These are phyloP conservation scores for Serendipita sp. DNA, from an alignment of 768 basidiomycete genomes.

Conservation along the genomic window DNA sequence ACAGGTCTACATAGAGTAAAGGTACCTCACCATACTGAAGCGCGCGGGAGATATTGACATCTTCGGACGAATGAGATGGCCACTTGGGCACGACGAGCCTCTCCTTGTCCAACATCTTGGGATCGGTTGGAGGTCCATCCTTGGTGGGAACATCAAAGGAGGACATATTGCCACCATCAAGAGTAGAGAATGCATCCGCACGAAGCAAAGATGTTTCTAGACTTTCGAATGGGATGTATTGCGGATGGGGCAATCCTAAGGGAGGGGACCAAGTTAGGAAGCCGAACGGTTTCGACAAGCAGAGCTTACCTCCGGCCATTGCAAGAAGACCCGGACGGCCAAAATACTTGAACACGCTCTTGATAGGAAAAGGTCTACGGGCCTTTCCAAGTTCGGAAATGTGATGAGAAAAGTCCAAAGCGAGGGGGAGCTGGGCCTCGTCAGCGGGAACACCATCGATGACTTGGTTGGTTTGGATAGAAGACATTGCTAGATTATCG, in stretches of 20 bases:
- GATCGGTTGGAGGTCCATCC: constrained; percentile 7
- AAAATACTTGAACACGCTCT: constrained; percentile 46
- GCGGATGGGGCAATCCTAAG: constrained; percentile 45
- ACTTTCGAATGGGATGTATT: constrained; percentile 52
- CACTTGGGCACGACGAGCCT: constrained; percentile 47
- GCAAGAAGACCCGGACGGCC: constrained; percentile 34
- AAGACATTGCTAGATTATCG: too few species aligned
- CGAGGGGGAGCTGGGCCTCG: constrained; percentile 8
- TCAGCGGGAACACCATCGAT: too few species aligned
- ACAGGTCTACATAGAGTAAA: not conserved
- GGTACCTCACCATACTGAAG: constrained; percentile 47
- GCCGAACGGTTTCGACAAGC: constrained; percentile 1
- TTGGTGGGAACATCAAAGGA: not conserved
- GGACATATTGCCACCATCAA: not conserved
- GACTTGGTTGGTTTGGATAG: too few species aligned
- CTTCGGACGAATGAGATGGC: constrained; percentile 21
- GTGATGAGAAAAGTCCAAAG: constrained; percentile 58
- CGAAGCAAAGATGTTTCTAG: constrained; percentile 21
- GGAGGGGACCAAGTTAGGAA: not conserved
- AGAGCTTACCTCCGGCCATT: constrained; percentile 48
- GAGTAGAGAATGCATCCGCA: not conserved
- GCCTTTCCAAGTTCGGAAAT: constrained; percentile 38
- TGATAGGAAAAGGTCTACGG: constrained; percentile 40
- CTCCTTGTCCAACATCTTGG: constrained; percentile 26
- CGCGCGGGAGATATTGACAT: constrained; percentile 42